Evolutionary conservation across 1,139 yeast genomes (phyloP).

Genomic region (Saccharomyces hybrid): DNA sequence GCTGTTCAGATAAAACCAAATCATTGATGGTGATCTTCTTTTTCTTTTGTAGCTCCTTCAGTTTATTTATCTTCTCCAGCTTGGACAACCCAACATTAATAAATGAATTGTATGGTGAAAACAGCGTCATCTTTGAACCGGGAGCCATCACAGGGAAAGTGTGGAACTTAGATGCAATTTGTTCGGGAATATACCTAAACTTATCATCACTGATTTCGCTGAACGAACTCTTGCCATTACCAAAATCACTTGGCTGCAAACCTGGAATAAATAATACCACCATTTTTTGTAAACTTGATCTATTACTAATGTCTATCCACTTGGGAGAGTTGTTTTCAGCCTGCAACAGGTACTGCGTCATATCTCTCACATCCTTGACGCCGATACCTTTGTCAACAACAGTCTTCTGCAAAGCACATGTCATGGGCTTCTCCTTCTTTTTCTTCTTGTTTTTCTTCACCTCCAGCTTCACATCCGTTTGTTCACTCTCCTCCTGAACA

Average conservation of each 20-base stretch:
- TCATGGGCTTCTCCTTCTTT: constrained; percentile 35
- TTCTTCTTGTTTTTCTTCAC: constrained; percentile 36
- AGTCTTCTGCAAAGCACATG: constrained; percentile 24
- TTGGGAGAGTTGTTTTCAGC: constrained; percentile 37
- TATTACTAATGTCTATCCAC: constrained; percentile 40
- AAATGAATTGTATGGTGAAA: constrained; percentile 49
- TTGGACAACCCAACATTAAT: constrained; percentile 49
- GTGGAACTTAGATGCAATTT: constrained; percentile 19
- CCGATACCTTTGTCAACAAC: constrained; percentile 30
- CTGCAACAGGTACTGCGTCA: constrained; percentile 43
- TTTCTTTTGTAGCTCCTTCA: constrained; percentile 33
- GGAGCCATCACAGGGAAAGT: constrained; percentile 39
- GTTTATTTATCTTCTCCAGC: constrained; percentile 41
- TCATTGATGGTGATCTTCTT: constrained; percentile 45
- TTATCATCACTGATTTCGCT: constrained; percentile 19
- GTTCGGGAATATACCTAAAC: constrained; percentile 34
- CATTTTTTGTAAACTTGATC: constrained; percentile 40
- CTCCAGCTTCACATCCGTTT: constrained; percentile 1
- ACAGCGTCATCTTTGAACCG: constrained; percentile 53
- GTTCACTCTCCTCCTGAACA: neutral
- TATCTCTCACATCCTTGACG: constrained; percentile 44
- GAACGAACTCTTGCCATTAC: neutral
- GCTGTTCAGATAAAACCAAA: constrained; percentile 42
- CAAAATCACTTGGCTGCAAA: constrained; percentile 42
- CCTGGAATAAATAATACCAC: constrained; percentile 67